Base-by-base conservation (phyloP, 2,329 filamentous ascomycete genomes). In the Rutstroemia sp. region DNA sequence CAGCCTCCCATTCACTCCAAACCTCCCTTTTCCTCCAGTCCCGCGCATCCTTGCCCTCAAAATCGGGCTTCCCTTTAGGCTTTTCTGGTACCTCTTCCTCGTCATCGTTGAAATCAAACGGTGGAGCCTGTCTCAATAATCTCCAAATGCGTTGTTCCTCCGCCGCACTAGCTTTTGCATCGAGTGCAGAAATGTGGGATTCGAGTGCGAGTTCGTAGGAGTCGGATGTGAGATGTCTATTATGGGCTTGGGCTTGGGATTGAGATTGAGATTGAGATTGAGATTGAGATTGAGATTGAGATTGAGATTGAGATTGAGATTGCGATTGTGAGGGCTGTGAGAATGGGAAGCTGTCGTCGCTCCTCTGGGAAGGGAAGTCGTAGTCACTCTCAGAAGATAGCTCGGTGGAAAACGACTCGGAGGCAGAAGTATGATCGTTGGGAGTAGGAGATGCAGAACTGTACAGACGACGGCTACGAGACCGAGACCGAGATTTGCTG, bases 1-100 rank as follows among this genome's bases (percentile, higher is more conserved):
- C 52, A 5, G 49, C 58, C 57, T 70, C 69, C 69, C 69, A 71
- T 16, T 61, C 52, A 60, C 64, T 69, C 57, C 65, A 62, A 54
- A 62, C 67, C 27, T 66, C 46, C 50, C 57, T 57, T 3, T 61
- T 57, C 25, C 68, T 68, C 69, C 69, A 71, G 54, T 62, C 57
- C 18, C 46, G 49, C 8, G 53, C 41, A 59, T 48, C 30, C 12
- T 23, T 34, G 18, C 44, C 21, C 9, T 34, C 30, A 34, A 2
- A 34, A 34, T 34, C 30, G 30, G 10, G 3, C 5, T 49, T 49
- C 5, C 16, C 30, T 4, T 23, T 54, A 6, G 61, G 60, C 1
- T 45, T n/a, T 16, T 57, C 44, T 10, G 52, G 56, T 12, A 59
- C 47, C 12, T 57, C 47, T 1, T 59, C 44, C 6, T 48, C 41